Evolutionary conservation across 1,284 basidiomycete species (phyloP), one percentile per base, ranked within the genome.

Genomic region (Ceratorhiza oryzae-sativae): DNA sequence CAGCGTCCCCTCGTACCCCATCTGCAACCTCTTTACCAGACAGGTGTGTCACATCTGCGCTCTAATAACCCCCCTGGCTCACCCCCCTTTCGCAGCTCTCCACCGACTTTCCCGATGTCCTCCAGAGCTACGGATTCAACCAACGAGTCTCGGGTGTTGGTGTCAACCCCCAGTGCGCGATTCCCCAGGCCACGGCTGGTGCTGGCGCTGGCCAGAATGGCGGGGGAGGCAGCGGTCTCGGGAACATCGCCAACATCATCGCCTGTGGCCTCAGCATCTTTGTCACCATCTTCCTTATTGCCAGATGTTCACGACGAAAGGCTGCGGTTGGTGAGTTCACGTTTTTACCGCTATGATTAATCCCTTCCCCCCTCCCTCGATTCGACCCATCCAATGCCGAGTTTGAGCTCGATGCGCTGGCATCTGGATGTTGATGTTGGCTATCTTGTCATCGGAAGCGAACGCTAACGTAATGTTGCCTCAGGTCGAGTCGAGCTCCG

Each of bases 181-280:
- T 86, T 72, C 81, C 80, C 25, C 80, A 83, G 71, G 61, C 68
- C 39, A 68, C 63, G 51, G 63, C 63, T 39, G 63, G 63, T 39
- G 49, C 63, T 6, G 55, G 51, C 30, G 77, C 82, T 20, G 71
- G 71, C 36, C 73, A 73, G 30, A 70, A 68, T 13, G 68, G 71
- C 53, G 51, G 70, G 9, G 78, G 84, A 48, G 84, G 84, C 45
- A 87, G 86, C 1, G 63, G 63, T 6, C 78, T 91, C 6, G 88
- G 87, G 62, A 92, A 92, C 80, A 85, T 92, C 74, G 90, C 90
- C 75, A 89, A 93, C 79, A 88, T 90, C 78, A 81, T 91, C 75
- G 84, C 84, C 2, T 91, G 89, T 76, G 87, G 81, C 27, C 76
- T 90, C 51, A 87, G 87, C 77, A 80, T 90, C 71, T 63, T 89